Evolutionary conservation across 257 asterid species (phyloP).

Genomic region (Solanum sparsipilum): DNA sequence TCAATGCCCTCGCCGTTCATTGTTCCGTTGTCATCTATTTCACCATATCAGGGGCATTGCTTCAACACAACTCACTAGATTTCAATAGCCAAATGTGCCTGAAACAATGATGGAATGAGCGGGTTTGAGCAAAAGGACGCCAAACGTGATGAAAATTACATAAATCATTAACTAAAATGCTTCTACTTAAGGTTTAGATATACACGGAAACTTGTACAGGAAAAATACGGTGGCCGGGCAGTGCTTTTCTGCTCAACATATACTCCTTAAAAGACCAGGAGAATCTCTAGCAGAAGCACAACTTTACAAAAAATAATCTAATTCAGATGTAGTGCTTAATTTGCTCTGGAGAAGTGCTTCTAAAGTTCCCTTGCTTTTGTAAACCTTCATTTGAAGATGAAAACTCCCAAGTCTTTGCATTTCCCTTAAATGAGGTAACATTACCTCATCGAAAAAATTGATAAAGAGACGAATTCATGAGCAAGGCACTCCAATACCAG

Average conservation of each 20-base stretch:
- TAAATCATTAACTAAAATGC: not conserved
- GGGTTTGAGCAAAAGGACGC: not conserved
- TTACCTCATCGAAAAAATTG: slow-evolving; percentile 19
- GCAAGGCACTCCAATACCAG: not conserved
- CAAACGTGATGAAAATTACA: not conserved
- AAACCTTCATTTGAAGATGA: not conserved
- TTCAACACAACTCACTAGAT: not conserved
- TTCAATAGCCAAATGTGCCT: not conserved
- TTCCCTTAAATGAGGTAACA: slow-evolving; percentile 28
- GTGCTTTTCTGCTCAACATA: not conserved
- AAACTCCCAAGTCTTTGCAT: slow-evolving; percentile 27
- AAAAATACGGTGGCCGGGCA: not conserved
- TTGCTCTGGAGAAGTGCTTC: not conserved
- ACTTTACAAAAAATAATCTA: too few relatives aligned
- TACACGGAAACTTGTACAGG: not conserved
- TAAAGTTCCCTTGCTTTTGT: not conserved
- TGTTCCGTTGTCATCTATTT: not conserved
- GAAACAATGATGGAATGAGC: not conserved
- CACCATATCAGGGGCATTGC: not conserved
- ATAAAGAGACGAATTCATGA: not conserved
- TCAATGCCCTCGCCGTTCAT: not conserved
- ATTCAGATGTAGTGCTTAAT: not conserved
- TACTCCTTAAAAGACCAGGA: not conserved
- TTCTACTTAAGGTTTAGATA: not conserved
- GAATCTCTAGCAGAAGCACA: not conserved